Conservation (phyloP, 495 filamentous ascomycete genomes). For the Aspergillus biplanus region DNA sequence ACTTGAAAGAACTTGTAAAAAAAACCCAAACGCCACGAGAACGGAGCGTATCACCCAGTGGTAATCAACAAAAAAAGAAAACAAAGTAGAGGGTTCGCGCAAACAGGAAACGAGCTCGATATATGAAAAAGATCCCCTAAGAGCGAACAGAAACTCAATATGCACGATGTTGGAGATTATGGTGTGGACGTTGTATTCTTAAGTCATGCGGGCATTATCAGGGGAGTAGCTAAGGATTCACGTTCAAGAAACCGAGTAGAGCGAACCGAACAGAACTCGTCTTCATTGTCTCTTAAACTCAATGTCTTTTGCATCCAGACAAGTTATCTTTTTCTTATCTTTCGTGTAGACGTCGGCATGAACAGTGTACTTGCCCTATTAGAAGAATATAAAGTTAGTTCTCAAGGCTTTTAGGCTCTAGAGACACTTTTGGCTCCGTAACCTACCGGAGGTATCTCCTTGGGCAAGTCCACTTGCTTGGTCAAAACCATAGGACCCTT, state of each 20-base stretch:
- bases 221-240: neutral
- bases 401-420: neutral
- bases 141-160: neutral
- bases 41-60: neutral
- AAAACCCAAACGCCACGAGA: neutral
- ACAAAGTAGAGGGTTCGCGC: neutral
- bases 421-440: neutral
- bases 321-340: conserved; percentile 75
- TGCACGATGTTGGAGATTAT: conserved; percentile 9
- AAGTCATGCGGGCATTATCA: conserved; percentile 13
- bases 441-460: conserved; percentile 86
- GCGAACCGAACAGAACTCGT: conserved; percentile 8
- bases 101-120: neutral
- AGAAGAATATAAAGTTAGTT: conserved; percentile 15
- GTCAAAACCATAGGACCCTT: conserved; percentile 70
- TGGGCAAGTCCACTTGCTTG: conserved; percentile 84
- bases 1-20: neutral
- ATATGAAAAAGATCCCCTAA: neutral
- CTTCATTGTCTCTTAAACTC: conserved; percentile 32
- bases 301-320: conserved; percentile 65
- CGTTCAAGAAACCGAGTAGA: conserved; percentile 3
- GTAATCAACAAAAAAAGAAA: neutral
- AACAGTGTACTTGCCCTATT: conserved; percentile 86
- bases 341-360: conserved; percentile 77
- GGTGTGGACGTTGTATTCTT: neutral